A percentile compares a stretch with the other conserved stretches of the same genome.
These are phyloP conservation scores for Backusella morwellensis DNA, from an alignment of 192 early-diverging fungal species.

Conservation along the genomic window DNA sequence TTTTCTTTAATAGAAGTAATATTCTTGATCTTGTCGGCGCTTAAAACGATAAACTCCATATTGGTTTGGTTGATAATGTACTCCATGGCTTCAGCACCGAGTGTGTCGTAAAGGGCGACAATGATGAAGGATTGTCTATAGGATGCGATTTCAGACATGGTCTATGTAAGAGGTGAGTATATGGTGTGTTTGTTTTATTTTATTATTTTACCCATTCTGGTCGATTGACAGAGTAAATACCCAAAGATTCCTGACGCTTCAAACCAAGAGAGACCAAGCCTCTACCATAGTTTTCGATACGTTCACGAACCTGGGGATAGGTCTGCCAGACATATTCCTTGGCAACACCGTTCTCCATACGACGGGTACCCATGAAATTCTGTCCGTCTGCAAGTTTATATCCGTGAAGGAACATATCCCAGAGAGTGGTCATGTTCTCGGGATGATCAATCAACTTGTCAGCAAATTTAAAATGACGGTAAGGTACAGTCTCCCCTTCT, in stretches of 20 bases:
- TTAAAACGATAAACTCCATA: slow-evolving; percentile 63
- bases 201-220: slow-evolving; percentile 68
- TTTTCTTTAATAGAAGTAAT: slow-evolving; percentile 42
- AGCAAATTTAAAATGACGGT: slow-evolving; percentile 47
- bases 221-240: slow-evolving; percentile 74
- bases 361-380: slow-evolving; percentile 64
- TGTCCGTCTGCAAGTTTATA: slow-evolving; percentile 35
- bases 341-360: slow-evolving; percentile 54
- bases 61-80: slow-evolving; percentile 83
- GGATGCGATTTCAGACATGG: slow-evolving; percentile 64
- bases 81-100: slow-evolving; percentile 71
- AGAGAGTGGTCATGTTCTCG: slow-evolving; percentile 54
- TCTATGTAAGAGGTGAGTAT: slow-evolving; percentile 20
- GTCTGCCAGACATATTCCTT: slow-evolving; percentile 69
- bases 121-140: slow-evolving; percentile 63
- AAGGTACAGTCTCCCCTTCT: slow-evolving; percentile 54
- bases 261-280: slow-evolving; percentile 44
- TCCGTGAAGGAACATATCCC: slow-evolving; percentile 76
- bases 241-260: slow-evolving; percentile 44
- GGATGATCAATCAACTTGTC: slow-evolving; percentile 53
- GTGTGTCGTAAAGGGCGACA: slow-evolving; percentile 89
- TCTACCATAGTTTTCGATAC: slow-evolving; percentile 60
- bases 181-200: not conserved
- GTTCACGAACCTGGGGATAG: slow-evolving; percentile 54
- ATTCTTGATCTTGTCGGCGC: slow-evolving; percentile 56